Evolutionary conservation across 176 grass and related monocot genomes (phyloP), one percentile per base, ranked within the genome.

Genomic region (Guadua angustifolia): DNA sequence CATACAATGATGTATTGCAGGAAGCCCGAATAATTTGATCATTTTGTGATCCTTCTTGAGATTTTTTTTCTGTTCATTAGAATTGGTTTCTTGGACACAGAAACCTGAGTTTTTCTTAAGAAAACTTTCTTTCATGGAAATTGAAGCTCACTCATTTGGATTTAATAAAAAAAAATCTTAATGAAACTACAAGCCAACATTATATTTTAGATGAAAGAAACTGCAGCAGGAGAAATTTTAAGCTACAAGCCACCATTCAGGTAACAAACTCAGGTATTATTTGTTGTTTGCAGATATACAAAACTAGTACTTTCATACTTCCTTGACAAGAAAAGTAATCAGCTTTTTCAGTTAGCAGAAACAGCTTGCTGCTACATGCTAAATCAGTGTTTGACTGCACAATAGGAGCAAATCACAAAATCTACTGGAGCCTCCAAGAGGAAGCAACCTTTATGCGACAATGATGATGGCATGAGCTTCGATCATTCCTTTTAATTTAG

Each of bases 401-500:
- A 77, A n/a, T 3, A 78, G 17, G 6, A 64, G 57, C 6, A 64
- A 45, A 65, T 38, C 70, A 68, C 12, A 53, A 17, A 45, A 36
- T 62, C 24, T 46, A 76, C 13, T 13, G n/a, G 24, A 55, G 22
- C 43, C 25, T 70, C 42, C 71, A 53, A 64, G 9, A 75, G 59
- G 43, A 75, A 82, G 36, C 38, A 78, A 67, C 55, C 42, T 35
- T 51, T 53, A 76, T 89, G 71, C 36, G 69, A 26, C 45, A 82
- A 69, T 72, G 42, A 50, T 82, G 79, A 77, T 90, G 64, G 14
- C 67, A 83, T 74, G 62, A 58, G 67, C 68, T 79, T 44, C 79
- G 84, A 57, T 74, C 47, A 73, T 79, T 83, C 17, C 77, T 87
- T 86, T 87, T 19, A 61, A 83, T 69, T 87, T 68, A 50, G 49